Percentiles rank a stretch among this genome's conserved stretches.
phyloP scores from a whole-genome alignment of 805 yeast genomes.

The Yarrowia deformans region DNA sequence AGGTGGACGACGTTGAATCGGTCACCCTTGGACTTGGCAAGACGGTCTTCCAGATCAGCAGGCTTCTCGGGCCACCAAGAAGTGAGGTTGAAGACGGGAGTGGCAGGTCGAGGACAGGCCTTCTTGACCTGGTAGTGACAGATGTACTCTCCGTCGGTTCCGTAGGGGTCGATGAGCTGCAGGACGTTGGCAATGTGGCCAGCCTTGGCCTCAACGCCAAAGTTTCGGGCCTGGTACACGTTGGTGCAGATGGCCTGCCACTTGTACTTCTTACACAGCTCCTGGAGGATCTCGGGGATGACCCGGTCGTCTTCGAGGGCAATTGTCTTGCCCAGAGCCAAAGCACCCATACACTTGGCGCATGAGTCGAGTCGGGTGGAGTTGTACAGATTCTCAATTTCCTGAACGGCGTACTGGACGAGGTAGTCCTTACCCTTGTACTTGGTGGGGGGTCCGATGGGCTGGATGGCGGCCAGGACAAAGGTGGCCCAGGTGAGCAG shows the following conservation, averaged over 20 bases:
- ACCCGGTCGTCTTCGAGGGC: constrained; percentile 28
- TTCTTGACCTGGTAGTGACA: constrained; percentile 61
- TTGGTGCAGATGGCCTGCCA: constrained; percentile 31
- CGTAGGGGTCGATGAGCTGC: constrained; percentile 59
- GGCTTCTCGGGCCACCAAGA: constrained; percentile 57
- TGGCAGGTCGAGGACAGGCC: constrained; percentile 62
- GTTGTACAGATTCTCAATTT: constrained; percentile 38
- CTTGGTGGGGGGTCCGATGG: constrained; percentile 27
- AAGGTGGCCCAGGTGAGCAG: constrained; percentile 26
- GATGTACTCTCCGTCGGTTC: constrained; percentile 66
- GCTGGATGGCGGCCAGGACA: constrained; percentile 29
- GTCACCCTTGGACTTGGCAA: constrained; percentile 46
- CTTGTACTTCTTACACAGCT: constrained; percentile 31
- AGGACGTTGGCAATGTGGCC: constrained; percentile 59
- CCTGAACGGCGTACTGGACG: constrained; percentile 34
- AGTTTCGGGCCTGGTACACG: constrained; percentile 30
- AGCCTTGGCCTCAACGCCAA: constrained; percentile 31
- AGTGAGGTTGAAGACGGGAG: constrained; percentile 58
- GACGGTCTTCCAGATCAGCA: constrained; percentile 43
- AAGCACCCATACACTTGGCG: constrained; percentile 30
- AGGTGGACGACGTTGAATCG: constrained; percentile 69
- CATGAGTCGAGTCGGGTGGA: constrained; percentile 30
- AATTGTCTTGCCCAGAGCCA: constrained; percentile 28
- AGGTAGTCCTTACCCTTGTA: constrained; percentile 16
- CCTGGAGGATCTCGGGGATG: constrained; percentile 30